phyloP scores from a whole-genome alignment of 139 green algal species.

The Limnomonas spitsbergensis region DNA sequence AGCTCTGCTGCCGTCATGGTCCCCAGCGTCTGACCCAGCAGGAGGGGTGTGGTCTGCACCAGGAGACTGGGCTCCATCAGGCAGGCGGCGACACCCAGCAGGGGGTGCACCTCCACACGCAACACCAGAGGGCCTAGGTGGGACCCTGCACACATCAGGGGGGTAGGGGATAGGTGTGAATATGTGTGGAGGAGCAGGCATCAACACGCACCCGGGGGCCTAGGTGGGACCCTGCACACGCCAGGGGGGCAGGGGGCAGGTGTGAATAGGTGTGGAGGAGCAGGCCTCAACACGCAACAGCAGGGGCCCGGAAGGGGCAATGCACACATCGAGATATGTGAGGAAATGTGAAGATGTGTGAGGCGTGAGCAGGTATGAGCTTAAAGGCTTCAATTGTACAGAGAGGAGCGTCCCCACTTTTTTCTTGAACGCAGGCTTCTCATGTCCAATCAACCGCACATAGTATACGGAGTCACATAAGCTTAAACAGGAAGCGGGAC shows the following conservation, averaged over 20 bases:
- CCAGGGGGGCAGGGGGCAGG: background rate
- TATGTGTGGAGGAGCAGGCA: background rate
- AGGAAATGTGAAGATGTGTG: background rate
- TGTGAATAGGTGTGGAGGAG: background rate
- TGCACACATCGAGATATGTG: background rate
- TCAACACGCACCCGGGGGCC: background rate
- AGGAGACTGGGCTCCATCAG: constrained; percentile 1
- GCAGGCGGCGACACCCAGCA: background rate
- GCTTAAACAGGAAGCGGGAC: too few relatives aligned
- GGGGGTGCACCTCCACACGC: constrained; percentile 8
- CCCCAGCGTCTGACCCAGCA: background rate
- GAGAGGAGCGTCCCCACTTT: too few relatives aligned
- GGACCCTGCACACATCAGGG: background rate
- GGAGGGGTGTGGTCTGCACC: background rate
- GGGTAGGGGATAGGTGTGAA: background rate
- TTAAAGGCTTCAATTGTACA: too few relatives aligned
- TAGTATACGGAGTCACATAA: too few relatives aligned
- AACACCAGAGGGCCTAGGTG: background rate
- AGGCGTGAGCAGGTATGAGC: too few relatives aligned
- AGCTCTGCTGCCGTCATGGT: background rate
- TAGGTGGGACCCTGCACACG: background rate
- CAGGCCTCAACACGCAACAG: too few relatives aligned
- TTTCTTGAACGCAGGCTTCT: too few relatives aligned
- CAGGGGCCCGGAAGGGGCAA: background rate
- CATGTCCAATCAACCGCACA: too few relatives aligned